phyloP scores from a whole-genome alignment of 2,329 filamentous ascomycete genomes.

The Fusarium sp. region DNA sequence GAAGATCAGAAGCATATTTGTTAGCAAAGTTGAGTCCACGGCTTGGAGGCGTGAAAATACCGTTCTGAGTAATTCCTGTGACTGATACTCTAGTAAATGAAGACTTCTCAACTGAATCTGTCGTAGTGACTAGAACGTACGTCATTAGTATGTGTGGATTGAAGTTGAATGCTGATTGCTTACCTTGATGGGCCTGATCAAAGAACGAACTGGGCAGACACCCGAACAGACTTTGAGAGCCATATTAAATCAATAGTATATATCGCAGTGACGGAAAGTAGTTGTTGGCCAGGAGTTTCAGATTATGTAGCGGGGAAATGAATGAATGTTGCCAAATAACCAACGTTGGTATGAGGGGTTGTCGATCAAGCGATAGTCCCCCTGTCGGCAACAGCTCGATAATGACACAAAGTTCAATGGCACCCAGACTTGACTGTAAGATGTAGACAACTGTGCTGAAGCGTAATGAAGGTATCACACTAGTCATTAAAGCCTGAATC shows the following conservation, averaged over 20 bases:
- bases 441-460: not conserved
- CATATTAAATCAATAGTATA: not conserved
- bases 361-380: not conserved
- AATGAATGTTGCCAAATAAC: not conserved
- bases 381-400: not conserved
- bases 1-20: not conserved
- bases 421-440: not conserved
- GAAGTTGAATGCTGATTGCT: no score
- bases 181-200: not conserved
- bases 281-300: no score
- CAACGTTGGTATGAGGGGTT: not conserved
- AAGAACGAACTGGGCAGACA: not conserved
- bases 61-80: constrained; percentile 8
- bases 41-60: not conserved
- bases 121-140: not conserved
- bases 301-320: no score
- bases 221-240: not conserved
- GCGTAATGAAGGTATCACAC: not conserved
- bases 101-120: constrained; percentile 7
- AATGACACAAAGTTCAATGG: not conserved
- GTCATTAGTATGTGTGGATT: not conserved
- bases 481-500: no score
- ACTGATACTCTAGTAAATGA: constrained; percentile 30
- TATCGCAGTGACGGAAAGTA: no score
- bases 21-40: accelerated